Evolutionary conservation across 257 asterid species (phyloP).

Genomic region (Scutellaria barbata): DNA sequence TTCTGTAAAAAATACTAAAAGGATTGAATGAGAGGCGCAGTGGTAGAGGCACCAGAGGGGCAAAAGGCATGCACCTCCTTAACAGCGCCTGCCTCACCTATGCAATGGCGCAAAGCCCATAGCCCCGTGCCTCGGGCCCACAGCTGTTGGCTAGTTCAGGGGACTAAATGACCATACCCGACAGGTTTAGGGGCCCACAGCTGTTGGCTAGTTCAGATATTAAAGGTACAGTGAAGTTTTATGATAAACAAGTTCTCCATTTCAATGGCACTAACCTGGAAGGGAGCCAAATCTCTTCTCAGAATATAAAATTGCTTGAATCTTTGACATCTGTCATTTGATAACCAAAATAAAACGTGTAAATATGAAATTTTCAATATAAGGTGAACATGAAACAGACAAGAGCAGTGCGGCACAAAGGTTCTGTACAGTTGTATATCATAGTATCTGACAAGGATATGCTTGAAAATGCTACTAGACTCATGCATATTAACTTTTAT

Average conservation of each 20-base stretch:
- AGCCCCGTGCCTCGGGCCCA: too few relatives aligned
- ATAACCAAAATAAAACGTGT: slow-evolving; percentile 11
- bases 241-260: slow-evolving; percentile 11
- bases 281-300: slow-evolving; percentile 64
- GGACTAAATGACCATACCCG: too few relatives aligned
- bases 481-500: background rate
- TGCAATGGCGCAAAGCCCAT: too few relatives aligned
- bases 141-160: too few relatives aligned
- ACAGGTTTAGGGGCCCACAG: too few relatives aligned
- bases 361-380: background rate
- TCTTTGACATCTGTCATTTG: slow-evolving; percentile 65
- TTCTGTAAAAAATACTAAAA: too few relatives aligned
- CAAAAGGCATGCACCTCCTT: too few relatives aligned
- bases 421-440: slow-evolving; percentile 5
- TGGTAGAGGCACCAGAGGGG: too few relatives aligned
- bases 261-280: slow-evolving; percentile 65
- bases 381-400: slow-evolving; percentile 21
- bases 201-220: too few relatives aligned
- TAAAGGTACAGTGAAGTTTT: background rate
- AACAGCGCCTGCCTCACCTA: too few relatives aligned
- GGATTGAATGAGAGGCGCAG: too few relatives aligned
- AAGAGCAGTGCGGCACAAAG: background rate
- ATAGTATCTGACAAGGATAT: background rate
- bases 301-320: slow-evolving; percentile 43
- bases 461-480: background rate